Percentiles rank a stretch among this genome's conserved stretches.
phyloP scores from a whole-genome alignment of 148 eudicot genomes.

The Pouteria glomerata region DNA sequence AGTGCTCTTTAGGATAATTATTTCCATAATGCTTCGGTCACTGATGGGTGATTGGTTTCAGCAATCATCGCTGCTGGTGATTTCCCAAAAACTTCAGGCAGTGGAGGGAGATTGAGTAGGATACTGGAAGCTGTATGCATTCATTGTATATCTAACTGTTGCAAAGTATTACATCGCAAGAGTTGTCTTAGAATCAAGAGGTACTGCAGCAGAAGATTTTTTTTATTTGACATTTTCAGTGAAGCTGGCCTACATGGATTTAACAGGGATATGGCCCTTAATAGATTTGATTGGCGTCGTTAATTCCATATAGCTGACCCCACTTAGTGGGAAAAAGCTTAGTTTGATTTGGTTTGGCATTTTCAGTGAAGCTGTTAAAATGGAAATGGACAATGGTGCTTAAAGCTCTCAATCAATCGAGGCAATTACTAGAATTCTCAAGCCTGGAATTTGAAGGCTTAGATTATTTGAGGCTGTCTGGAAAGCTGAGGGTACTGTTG shows the following conservation, averaged over 20 bases:
- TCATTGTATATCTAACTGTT: background rate
- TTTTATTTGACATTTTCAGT: background rate
- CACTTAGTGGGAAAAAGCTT: too few relatives aligned
- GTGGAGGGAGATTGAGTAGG: constrained; percentile 19
- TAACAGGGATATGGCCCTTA: too few relatives aligned
- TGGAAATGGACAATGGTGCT: background rate
- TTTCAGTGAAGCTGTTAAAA: background rate
- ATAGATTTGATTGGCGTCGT: too few relatives aligned
- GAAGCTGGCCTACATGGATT: too few relatives aligned
- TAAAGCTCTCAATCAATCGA: background rate
- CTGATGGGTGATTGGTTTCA: constrained; percentile 24
- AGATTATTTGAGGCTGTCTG: too few relatives aligned
- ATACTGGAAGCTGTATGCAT: background rate
- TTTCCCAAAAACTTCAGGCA: constrained; percentile 43
- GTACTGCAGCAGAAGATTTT: too few relatives aligned
- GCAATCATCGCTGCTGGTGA: constrained; percentile 58
- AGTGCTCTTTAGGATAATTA: background rate
- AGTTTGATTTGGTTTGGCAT: background rate
- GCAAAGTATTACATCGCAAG: too few relatives aligned
- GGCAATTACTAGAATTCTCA: background rate
- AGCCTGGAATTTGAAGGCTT: too few relatives aligned
- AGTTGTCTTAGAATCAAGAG: too few relatives aligned
- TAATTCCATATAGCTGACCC: too few relatives aligned
- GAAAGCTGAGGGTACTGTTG: too few relatives aligned
- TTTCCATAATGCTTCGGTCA: background rate